These are phyloP conservation scores for Leishmania martiniquensis DNA, from an alignment of 208 protist genomes.

Conservation along the genomic window DNA sequence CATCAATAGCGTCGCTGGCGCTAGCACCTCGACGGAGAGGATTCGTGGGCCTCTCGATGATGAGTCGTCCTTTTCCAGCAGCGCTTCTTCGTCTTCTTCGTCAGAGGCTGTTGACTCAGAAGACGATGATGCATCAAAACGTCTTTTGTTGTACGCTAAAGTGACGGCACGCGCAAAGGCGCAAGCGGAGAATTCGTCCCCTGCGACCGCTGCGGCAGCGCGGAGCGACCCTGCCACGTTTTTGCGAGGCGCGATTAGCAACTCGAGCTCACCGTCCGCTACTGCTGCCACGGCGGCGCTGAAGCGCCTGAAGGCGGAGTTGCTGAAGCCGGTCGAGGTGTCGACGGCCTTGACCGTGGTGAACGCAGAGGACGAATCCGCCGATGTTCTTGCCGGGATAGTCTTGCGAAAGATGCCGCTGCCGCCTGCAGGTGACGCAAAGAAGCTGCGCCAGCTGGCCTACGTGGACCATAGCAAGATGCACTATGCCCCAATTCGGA, in stretches of 20 bases:
- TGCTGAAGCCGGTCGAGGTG: conserved; percentile 51
- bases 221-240: conserved; percentile 4
- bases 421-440: conserved; percentile 51
- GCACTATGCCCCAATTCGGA: conserved; percentile 60
- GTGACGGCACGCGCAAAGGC: conserved; percentile 32
- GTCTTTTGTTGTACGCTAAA: conserved; percentile 58
- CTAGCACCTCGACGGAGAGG: not conserved
- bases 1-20: not conserved
- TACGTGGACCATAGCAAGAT: conserved; percentile 76
- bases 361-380: conserved; percentile 75
- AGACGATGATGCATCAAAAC: conserved; percentile 38
- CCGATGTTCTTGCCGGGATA: conserved; percentile 45
- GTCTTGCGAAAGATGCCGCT: conserved; percentile 62
- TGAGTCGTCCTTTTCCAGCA: conserved; percentile 13
- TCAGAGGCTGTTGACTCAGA: conserved; percentile 21
- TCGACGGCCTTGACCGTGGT: conserved; percentile 74
- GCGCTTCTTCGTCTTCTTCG: conserved; percentile 18
- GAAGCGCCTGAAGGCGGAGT: conserved; percentile 45
- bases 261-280: not conserved
- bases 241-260: conserved; percentile 5
- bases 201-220: not conserved
- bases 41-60: conserved; percentile 7
- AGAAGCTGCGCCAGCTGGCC: conserved; percentile 72
- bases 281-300: conserved; percentile 36
- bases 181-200: not conserved